Percentiles rank a stretch among this genome's conserved stretches.
Evolutionary conservation across 2,329 filamentous ascomycete genomes (phyloP).

Genomic region (Basipetospora chlamydospora): DNA sequence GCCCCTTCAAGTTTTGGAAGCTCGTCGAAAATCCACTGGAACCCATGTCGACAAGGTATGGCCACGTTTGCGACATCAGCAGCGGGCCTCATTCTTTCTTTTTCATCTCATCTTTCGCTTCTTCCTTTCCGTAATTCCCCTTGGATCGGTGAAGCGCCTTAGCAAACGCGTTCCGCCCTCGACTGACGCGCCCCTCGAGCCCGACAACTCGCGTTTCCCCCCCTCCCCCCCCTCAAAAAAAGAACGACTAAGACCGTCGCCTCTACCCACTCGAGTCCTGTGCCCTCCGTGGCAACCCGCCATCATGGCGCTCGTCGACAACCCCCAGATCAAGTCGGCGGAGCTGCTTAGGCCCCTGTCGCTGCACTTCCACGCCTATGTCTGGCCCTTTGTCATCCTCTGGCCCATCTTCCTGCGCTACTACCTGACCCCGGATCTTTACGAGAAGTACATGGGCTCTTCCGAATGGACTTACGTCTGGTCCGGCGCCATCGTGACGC

Average conservation of each 20-base stretch:
- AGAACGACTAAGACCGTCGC: neutral
- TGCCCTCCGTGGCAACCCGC: constrained; percentile 2
- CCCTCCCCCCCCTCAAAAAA: neutral
- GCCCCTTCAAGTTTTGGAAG: too few relatives aligned
- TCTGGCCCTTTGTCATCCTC: constrained; percentile 82
- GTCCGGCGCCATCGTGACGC: constrained; percentile 72
- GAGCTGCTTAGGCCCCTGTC: constrained; percentile 80
- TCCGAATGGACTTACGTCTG: constrained; percentile 98
- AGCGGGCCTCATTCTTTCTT: neutral
- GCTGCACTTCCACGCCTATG: constrained; percentile 67
- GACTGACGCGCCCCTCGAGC: neutral
- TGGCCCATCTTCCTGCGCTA: constrained; percentile 88
- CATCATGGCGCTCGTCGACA: constrained; percentile 72
- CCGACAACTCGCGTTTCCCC: neutral
- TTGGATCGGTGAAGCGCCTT: neutral
- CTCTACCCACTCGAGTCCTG: neutral
- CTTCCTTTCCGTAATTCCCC: neutral
- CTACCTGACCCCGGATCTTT: constrained; percentile 70
- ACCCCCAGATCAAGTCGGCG: constrained; percentile 74
- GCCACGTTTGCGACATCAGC: constrained; percentile 6
- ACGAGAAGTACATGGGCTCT: constrained; percentile 83
- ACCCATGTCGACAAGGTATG: neutral
- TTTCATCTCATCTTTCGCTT: neutral
- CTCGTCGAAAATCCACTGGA: neutral
- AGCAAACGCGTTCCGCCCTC: too few relatives aligned